A percentile compares a stretch with the other conserved stretches of the same genome.
phyloP scores from a whole-genome alignment of 2,329 filamentous ascomycete genomes.

The Claviceps humidiphila region DNA sequence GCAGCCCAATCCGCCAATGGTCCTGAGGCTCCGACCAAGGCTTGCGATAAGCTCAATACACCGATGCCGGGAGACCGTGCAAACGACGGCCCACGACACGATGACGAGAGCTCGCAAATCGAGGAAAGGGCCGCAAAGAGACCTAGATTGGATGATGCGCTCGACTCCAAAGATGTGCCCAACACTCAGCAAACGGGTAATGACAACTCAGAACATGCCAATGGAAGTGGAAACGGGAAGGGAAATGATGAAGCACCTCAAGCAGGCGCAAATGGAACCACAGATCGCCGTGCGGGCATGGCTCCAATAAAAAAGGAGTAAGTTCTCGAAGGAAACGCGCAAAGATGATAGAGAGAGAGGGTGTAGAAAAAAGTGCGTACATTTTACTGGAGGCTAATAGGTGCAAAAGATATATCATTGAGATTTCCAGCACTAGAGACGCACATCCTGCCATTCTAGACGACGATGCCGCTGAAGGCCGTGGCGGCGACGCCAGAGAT shows the following conservation, averaged over 20 bases:
- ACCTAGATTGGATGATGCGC: slow-evolving; percentile 35
- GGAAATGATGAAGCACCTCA: slow-evolving; percentile 2
- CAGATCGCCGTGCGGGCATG: slow-evolving; percentile 37
- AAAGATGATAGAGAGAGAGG: not conserved
- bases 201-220: not conserved
- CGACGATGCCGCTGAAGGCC: slow-evolving; percentile 36
- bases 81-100: not conserved
- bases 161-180: slow-evolving; percentile 5
- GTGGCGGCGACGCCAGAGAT: slow-evolving; percentile 16
- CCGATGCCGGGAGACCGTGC: slow-evolving; percentile 5
- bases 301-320: slow-evolving; percentile 65
- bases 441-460: slow-evolving; percentile 20
- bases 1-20: slow-evolving; percentile 4
- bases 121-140: slow-evolving; percentile 42
- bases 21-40: not conserved
- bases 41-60: slow-evolving; percentile 2
- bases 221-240: slow-evolving; percentile 6
- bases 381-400: slow-evolving; percentile 1
- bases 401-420: slow-evolving; percentile 28
- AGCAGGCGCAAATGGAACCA: slow-evolving; percentile 6
- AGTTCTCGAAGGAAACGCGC: slow-evolving; percentile 13
- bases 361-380: not conserved
- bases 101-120: not conserved
- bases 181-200: slow-evolving; percentile 9
- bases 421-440: slow-evolving; percentile 16